Evolutionary conservation across 768 basidiomycete species (phyloP).

Genomic region (Psilocybe subaeruginosa): DNA sequence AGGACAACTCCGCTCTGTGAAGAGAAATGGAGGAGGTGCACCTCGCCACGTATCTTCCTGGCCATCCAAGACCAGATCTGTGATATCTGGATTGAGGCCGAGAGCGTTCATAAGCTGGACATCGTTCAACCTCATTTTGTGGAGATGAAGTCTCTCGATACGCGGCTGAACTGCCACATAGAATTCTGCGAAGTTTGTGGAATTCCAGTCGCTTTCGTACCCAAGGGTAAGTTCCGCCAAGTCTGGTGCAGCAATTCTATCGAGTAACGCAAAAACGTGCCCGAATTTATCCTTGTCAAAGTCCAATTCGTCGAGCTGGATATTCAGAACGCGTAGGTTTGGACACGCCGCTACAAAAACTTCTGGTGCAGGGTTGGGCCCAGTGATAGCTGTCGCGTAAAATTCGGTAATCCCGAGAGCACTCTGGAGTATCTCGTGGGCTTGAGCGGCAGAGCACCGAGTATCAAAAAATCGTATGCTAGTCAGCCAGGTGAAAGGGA

Average conservation of each 20-base stretch:
- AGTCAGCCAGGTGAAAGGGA: neutral
- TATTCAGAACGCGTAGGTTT: slow-evolving; percentile 1
- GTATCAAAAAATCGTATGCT: neutral
- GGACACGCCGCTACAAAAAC: neutral
- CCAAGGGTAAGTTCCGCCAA: slow-evolving; percentile 8
- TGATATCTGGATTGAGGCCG: neutral
- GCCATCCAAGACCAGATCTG: slow-evolving; percentile 4
- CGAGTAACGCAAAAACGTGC: neutral
- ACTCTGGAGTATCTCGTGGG: neutral
- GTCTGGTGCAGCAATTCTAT: neutral
- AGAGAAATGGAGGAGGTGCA: neutral
- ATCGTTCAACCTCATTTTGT: slow-evolving; percentile 4
- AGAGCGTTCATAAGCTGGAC: slow-evolving; percentile 1
- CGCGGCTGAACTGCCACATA: neutral
- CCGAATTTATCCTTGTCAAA: neutral
- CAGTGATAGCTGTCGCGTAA: neutral
- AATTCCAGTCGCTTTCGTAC: slow-evolving; percentile 9
- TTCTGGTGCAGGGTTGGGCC: neutral
- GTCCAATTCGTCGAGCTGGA: slow-evolving; percentile 4
- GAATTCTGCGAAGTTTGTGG: slow-evolving; percentile 1
- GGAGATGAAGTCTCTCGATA: slow-evolving; percentile 1
- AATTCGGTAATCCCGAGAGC: neutral
- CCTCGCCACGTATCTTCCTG: slow-evolving; percentile 1
- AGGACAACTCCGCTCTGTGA: slow-evolving; percentile 1
- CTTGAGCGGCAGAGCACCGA: neutral